A percentile compares a stretch with the other conserved stretches of the same genome.
Evolutionary conservation across 2,329 filamentous ascomycete genomes (phyloP).

Genomic region (Westerdykella sp.): DNA sequence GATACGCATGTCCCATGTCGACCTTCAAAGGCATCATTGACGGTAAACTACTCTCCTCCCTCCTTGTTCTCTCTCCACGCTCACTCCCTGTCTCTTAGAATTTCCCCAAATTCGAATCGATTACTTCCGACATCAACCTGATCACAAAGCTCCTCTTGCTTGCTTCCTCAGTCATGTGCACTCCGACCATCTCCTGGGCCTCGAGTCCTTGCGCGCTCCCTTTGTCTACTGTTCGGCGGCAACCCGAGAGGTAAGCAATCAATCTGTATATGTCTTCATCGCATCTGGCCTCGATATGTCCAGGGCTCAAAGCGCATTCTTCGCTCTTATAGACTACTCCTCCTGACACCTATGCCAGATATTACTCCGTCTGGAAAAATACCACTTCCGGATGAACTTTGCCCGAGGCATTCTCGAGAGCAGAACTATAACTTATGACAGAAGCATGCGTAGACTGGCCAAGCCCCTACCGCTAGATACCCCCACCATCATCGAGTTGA

Average conservation of each 20-base stretch:
- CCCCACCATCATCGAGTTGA: constrained; percentile 68
- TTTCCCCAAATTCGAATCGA: constrained; percentile 81
- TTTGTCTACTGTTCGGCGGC: constrained; percentile 89
- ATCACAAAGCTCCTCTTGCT: constrained; percentile 59
- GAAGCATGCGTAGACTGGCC: constrained; percentile 64
- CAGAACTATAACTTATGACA: constrained; percentile 63
- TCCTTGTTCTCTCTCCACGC: not conserved
- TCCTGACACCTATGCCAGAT: constrained; percentile 41
- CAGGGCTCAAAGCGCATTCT: too few species aligned
- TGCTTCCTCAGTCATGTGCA: constrained; percentile 92
- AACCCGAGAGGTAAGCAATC: constrained; percentile 57
- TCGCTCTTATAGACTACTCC: not conserved
- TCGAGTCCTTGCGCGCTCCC: constrained; percentile 68
- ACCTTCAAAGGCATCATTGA: constrained; percentile 33
- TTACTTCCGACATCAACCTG: constrained; percentile 61
- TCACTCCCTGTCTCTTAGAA: constrained; percentile 42
- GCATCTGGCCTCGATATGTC: too few species aligned
- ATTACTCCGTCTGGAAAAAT: constrained; percentile 71
- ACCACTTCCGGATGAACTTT: constrained; percentile 74
- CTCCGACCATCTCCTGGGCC: constrained; percentile 77
- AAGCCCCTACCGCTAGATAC: constrained; percentile 79
- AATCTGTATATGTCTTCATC: not conserved
- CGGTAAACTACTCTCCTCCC: constrained; percentile 6
- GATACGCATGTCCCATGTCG: constrained; percentile 17
- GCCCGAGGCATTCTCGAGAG: constrained; percentile 70